Conservation (phyloP, 169 alveolate genomes). For the Plasmodium fragile region DNA sequence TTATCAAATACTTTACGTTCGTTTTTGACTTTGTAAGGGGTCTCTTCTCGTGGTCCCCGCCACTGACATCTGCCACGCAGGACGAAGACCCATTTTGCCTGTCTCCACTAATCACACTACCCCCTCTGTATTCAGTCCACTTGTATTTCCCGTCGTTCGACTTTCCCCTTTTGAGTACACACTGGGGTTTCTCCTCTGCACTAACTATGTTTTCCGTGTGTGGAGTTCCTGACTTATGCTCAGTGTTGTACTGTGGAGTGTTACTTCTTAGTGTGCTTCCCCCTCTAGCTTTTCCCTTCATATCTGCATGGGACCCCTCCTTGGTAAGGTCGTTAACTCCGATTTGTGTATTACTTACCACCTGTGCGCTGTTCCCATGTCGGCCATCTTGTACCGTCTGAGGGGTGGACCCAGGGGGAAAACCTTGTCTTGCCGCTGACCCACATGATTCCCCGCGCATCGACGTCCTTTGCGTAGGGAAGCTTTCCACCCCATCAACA, state of each 20-base stretch:
- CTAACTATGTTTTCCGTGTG: not conserved
- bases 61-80: not conserved
- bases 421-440: not conserved
- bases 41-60: not conserved
- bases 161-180: conserved; percentile 1
- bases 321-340: not conserved
- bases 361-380: not conserved
- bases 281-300: not conserved
- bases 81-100: not conserved
- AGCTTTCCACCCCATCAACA: not conserved
- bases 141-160: conserved; percentile 17
- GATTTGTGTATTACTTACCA: not conserved
- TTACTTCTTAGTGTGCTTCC: not conserved
- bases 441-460: not conserved
- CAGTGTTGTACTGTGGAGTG: not conserved
- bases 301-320: not conserved
- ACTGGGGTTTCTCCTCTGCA: conserved; percentile 8
- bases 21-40: conserved; percentile 44
- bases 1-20: conserved; percentile 32
- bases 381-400: not conserved
- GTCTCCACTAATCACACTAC: not conserved
- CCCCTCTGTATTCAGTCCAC: not conserved
- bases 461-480: not conserved
- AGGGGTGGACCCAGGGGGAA: not conserved
- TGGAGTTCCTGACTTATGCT: not conserved